Evolutionary conservation across 148 eudicot genomes (phyloP), one percentile per base, ranked within the genome.

Genomic region (Nepenthes mirabilis): DNA sequence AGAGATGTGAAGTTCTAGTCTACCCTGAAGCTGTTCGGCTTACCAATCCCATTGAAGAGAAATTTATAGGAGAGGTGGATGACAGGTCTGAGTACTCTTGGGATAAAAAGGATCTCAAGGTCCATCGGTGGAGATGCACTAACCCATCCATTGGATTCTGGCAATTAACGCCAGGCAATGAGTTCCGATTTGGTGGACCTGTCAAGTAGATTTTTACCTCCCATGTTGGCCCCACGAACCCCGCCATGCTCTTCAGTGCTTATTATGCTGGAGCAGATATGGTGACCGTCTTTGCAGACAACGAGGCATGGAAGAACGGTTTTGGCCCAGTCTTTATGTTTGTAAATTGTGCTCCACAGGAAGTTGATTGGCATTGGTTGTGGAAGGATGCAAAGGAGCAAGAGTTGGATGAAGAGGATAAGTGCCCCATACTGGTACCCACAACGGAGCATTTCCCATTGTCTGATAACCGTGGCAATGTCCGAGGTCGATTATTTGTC

Each of bases 21-120:
- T 90, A 80, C 58, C 83, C 88, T 57, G 97, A 90, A 77, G 97
- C 95, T n/a, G 97, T 84, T 61, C 63, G 75, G 11, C 91, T 90
- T 51, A 81, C 80, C 13, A 79, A 87, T 49, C 97, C 97, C 47
- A 67, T 87, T 82, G 98, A 95, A 64, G 82, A 83, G 1, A 80
- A 78, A 61, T 90, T 90, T 56, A 78, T 67, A 75, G 97, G 94
- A 65, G 94, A 90, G 76, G 94, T 90, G 34, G 97, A 90, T 75
- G 97, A 90, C 63, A 90, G 86, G 66, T 90, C 86, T 61, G 79
- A 80, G 54, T 90, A 90, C 69, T 71, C 88, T 0, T 68, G 75
- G 51, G 88, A 86, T 62, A 77, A 82, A 43, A 83, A 86, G 77
- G 90, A 90, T 72, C 83, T 82, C 53, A 61, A 61, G 37, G 97